Base-by-base conservation (phyloP, 2,329 filamentous ascomycete species). In the Claviceps sp. region DNA sequence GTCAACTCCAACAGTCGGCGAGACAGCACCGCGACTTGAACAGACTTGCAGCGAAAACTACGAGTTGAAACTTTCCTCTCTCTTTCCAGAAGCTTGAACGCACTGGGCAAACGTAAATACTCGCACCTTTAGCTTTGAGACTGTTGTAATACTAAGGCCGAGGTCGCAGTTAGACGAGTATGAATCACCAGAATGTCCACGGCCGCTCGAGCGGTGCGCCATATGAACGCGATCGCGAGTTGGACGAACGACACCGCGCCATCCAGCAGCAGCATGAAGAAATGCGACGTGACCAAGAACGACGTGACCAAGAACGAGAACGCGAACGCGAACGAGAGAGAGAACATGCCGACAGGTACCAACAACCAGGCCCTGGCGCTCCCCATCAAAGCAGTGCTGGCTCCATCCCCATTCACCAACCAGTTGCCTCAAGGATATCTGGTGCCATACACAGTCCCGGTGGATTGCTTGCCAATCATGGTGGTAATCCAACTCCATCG, bases 381-480 rank as follows among this genome's bases (percentile, higher is more conserved):
- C 65, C 66, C 55, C 89, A 93, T 63, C 90, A 96, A 67, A 93
- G 85, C 69, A 90, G 87, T 63, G 84, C 87, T 41, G 88, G 85
- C 53, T 89, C 90, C 2, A 87, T 95, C 51, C 89, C 90, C 51
- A 84, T 97, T 60, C 91, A 97, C 68, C 91, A 97, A 67, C 91
- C 91, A 5, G 89, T 96, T 54, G 91, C 91, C 56, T 82, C 89
- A 63, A 75, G 90, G 68, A 74, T 89, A 56, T 71, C 85, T 53
- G 85, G 83, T 57, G 85, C 88, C 50, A 94, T 96, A 52, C 91
- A 95, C 65, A 94, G 89, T 46, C 91, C 91, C 1, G 91, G 93
- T 58, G 91, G 91, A 8, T 76, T 97, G 38, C 79, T 97, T 41
- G 80, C 84, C 8, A 88, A 83, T 58, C 81, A 89, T 59, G 81